These are phyloP conservation scores for Coleophoma cylindrospora DNA, from an alignment of 2,329 filamentous ascomycete species.

Conservation along the genomic window DNA sequence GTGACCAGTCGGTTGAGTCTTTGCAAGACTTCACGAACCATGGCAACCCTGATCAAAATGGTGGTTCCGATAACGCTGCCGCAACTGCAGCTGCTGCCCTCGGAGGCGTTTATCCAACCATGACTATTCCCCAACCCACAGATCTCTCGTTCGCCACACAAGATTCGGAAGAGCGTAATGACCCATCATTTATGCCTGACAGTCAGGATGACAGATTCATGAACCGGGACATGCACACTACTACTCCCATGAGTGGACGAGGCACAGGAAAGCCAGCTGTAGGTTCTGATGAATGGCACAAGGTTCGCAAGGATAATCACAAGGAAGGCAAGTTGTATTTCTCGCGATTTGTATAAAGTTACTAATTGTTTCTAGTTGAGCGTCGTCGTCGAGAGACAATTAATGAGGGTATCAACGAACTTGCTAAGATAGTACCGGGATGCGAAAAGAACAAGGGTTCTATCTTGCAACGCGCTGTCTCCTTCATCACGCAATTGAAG, in stretches of 20 bases:
- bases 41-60: conserved; percentile 42
- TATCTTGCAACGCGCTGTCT: conserved; percentile 86
- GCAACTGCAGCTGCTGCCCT: conserved; percentile 54
- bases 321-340: conserved; percentile 73
- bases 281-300: conserved; percentile 98
- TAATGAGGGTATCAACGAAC: conserved; percentile 97
- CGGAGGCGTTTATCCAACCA: conserved; percentile 38
- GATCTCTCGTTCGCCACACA: conserved; percentile 45
- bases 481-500: conserved; percentile 91
- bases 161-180: conserved; percentile 30
- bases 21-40: conserved; percentile 34
- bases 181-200: conserved; percentile 34
- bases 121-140: conserved; percentile 51
- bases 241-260: conserved; percentile 27
- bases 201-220: conserved; percentile 27
- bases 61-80: conserved; percentile 41
- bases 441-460: conserved; percentile 99
- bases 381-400: conserved; percentile 95
- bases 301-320: conserved; percentile 93
- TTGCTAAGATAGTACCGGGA: conserved; percentile 94
- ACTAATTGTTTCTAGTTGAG: conserved; percentile 62
- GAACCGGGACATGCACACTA: conserved; percentile 24
- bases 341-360: conserved; percentile 7
- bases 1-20: conserved; percentile 23
- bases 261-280: conserved; percentile 67